A percentile compares a stretch with the other conserved stretches of the same genome.
Conservation (phyloP, 441 rosid species). For the Populus hybrid region DNA sequence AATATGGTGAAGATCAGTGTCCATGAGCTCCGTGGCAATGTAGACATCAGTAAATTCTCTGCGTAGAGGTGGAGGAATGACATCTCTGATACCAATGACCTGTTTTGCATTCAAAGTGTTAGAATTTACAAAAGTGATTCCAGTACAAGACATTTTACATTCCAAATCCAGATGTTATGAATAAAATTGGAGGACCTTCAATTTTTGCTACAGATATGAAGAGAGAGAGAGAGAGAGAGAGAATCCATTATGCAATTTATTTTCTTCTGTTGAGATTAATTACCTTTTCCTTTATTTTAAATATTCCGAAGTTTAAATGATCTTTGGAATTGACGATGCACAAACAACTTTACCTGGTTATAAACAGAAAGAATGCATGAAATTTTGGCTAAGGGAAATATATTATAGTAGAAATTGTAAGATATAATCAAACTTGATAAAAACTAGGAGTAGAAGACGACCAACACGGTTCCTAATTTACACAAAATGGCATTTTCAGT, state of each 20-base stretch:
- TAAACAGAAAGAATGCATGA: neutral
- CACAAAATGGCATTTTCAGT: too few relatives aligned
- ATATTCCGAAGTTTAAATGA: neutral
- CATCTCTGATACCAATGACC: constrained; percentile 69
- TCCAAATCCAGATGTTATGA: neutral
- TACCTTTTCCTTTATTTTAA: neutral
- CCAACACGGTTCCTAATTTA: too few relatives aligned
- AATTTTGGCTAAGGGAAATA: neutral
- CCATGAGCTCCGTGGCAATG: constrained; percentile 84
- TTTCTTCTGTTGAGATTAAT: neutral
- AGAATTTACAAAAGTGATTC: neutral
- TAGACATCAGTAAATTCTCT: constrained; percentile 84
- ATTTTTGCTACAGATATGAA: neutral
- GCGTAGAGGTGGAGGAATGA: constrained; percentile 89
- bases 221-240: neutral
- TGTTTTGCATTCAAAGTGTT: too few relatives aligned
- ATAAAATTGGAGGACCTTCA: neutral
- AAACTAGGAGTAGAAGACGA: too few relatives aligned
- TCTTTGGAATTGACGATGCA: neutral
- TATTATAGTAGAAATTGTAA: neutral
- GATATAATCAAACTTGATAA: neutral
- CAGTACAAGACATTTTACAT: neutral
- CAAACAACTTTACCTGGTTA: neutral
- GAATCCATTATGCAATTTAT: neutral
- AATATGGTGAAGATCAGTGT: constrained; percentile 93